Evolutionary conservation across 1,139 yeast species (phyloP), one percentile per base, ranked within the genome.

Genomic region (Candida sp.): DNA sequence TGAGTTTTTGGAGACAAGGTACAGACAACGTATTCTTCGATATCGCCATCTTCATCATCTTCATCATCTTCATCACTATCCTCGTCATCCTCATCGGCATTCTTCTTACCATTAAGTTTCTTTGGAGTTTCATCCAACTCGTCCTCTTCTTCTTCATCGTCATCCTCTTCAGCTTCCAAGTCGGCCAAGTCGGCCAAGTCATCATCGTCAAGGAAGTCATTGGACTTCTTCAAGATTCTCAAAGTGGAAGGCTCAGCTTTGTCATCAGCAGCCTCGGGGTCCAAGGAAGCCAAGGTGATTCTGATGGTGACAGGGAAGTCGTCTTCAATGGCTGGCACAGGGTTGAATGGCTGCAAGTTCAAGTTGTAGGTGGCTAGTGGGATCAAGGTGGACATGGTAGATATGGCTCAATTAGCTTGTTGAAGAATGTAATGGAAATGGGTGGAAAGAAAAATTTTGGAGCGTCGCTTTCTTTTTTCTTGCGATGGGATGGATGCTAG

Each of bases 211-310:
- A 73, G 68, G 62, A 80, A 77, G 47, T 78, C 81, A 55, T 83
- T 77, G 61, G 84, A 78, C 68, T 86, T 83, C 82, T 92, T 92
- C 69, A 94, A 83, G 66, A 93, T 82, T 77, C 96, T 88, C 67
- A 94, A 80, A 62, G 97, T 90, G 34, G 97, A 86, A 59, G 98
- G 98, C 61, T 81, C 84, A 60, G 80, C 86, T 65, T 90, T 90
- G 66, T 90, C 96, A 64, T 89, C 91, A 55, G 84, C 82, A 41
- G 88, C 77, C 66, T 85, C 90, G 57, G 97, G 96, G 73, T 94
- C 98, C 65, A 94, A 81, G 54, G 99, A 96, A 60, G 98, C 99
- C 82, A 94, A 83, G 52, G 98, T 93, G 66, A 94, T 72, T 73
- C 96, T 89, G 61, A 94, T 84, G 58, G 98, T 87, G 59, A 90